A percentile compares a stretch with the other conserved stretches of the same genome.
phyloP scores from a whole-genome alignment of 495 filamentous ascomycete species.

The Trichoderma asperelloides region DNA sequence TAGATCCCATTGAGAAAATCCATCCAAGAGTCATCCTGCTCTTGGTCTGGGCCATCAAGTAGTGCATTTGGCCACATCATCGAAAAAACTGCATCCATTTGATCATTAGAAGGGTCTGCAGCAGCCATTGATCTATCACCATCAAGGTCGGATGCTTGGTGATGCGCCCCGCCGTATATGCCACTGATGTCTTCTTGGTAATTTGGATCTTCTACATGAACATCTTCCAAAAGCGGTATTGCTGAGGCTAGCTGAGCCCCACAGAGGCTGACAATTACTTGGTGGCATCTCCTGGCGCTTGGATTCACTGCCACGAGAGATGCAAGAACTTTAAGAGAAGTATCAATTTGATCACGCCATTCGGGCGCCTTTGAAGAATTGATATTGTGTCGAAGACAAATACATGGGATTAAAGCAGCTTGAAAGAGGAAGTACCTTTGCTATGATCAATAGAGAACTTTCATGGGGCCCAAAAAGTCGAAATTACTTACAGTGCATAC shows the following conservation, averaged over 20 bases:
- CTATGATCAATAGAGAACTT: not conserved
- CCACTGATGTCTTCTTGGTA: not conserved
- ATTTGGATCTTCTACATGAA: not conserved
- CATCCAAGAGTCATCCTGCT: not conserved
- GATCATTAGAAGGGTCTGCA: not conserved
- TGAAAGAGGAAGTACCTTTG: slow-evolving; percentile 12
- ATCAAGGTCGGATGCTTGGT: not conserved
- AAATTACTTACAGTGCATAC: slow-evolving; percentile 10
- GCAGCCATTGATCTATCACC: not conserved
- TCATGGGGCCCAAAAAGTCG: not conserved
- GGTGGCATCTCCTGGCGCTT: slow-evolving; percentile 6
- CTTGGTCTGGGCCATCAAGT: not conserved
- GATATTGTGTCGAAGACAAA: not conserved
- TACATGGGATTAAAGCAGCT: slow-evolving; percentile 8
- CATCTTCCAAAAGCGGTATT: not conserved
- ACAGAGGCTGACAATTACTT: slow-evolving; percentile 5
- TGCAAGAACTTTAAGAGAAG: not conserved
- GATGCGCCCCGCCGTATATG: not conserved
- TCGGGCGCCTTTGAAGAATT: not conserved
- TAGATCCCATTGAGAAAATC: not conserved
- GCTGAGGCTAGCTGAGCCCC: not conserved
- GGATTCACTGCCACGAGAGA: not conserved
- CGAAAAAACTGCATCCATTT: not conserved
- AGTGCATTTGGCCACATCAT: slow-evolving; percentile 1
- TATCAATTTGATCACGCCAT: slow-evolving; percentile 9